phyloP scores from a whole-genome alignment of 805 yeast species.

The Candida berthetii region DNA sequence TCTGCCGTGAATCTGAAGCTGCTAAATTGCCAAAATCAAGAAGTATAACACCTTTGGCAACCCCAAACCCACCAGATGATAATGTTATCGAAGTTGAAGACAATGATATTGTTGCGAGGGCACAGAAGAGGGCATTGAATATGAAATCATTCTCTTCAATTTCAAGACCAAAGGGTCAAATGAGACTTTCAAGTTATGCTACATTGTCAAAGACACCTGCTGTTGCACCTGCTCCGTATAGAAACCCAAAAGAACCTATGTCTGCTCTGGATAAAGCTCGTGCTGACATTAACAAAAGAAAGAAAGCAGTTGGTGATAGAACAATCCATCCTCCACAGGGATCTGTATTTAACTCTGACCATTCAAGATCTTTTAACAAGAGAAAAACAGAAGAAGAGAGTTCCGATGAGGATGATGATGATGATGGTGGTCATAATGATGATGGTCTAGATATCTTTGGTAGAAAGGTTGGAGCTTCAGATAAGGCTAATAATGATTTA shows the following conservation, averaged over 20 bases:
- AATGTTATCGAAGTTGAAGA: not conserved
- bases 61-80: not conserved
- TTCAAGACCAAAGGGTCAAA: conserved; percentile 23
- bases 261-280: conserved; percentile 33
- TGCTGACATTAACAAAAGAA: conserved; percentile 3
- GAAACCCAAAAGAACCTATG: conserved; percentile 22
- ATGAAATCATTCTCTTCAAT: conserved; percentile 23
- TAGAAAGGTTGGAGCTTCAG: conserved; percentile 15
- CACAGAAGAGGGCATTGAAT: not conserved
- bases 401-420: conserved; percentile 31
- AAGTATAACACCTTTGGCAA: conserved; percentile 7
- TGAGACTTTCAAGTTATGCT: conserved; percentile 32
- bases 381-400: conserved; percentile 15
- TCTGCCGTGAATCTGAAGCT: conserved; percentile 35
- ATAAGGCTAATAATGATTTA: conserved; percentile 19
- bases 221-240: conserved; percentile 14
- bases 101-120: too few species aligned
- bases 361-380: conserved; percentile 16
- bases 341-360: conserved; percentile 40
- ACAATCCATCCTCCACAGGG: conserved; percentile 42
- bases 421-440: conserved; percentile 14
- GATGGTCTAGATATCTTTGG: not conserved
- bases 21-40: conserved; percentile 25
- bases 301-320: conserved; percentile 22
- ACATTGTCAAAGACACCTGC: conserved; percentile 23